Percentiles rank a stretch among this genome's conserved stretches.
These are phyloP conservation scores for Calonectria crousiana DNA, from an alignment of 2,329 filamentous ascomycete species.

Conservation along the genomic window DNA sequence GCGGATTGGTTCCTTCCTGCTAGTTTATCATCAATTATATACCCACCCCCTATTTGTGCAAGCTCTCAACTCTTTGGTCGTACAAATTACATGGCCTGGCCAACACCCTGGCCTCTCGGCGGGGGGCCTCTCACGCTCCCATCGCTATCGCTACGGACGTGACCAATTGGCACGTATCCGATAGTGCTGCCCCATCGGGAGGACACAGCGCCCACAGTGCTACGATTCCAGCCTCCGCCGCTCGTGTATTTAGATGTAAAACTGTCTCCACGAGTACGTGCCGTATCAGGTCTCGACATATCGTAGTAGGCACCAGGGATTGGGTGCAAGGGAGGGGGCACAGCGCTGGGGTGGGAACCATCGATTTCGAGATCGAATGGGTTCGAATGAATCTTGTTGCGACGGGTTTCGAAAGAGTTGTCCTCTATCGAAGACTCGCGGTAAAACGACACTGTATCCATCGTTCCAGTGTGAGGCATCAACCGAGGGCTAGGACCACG, in stretches of 20 bases:
- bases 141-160: slow-evolving; percentile 20
- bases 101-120: not conserved
- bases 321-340: slow-evolving; percentile 38
- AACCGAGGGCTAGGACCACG: slow-evolving; percentile 43
- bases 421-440: slow-evolving; percentile 55
- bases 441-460: slow-evolving; percentile 49
- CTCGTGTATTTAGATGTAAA: slow-evolving; percentile 62
- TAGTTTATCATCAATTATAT: slow-evolving; percentile 15
- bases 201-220: slow-evolving; percentile 5
- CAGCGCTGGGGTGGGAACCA: slow-evolving; percentile 34
- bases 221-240: slow-evolving; percentile 44
- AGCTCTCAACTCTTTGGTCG: not conserved
- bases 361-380: slow-evolving; percentile 72
- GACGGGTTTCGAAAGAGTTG: slow-evolving; percentile 59
- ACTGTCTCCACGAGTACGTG: slow-evolving; percentile 54
- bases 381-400: slow-evolving; percentile 72
- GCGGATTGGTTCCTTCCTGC: slow-evolving; percentile 6
- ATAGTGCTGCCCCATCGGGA: slow-evolving; percentile 24
- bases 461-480: slow-evolving; percentile 46
- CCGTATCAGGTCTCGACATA: slow-evolving; percentile 58
- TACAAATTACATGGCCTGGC: slow-evolving; percentile 24
- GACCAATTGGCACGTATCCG: slow-evolving; percentile 23
- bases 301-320: slow-evolving; percentile 43
- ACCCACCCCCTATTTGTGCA: slow-evolving; percentile 7
- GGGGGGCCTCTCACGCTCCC: not conserved